Evolutionary conservation across 441 rosid species (phyloP).

Genomic region (Euphorbia schlechtendalii): DNA sequence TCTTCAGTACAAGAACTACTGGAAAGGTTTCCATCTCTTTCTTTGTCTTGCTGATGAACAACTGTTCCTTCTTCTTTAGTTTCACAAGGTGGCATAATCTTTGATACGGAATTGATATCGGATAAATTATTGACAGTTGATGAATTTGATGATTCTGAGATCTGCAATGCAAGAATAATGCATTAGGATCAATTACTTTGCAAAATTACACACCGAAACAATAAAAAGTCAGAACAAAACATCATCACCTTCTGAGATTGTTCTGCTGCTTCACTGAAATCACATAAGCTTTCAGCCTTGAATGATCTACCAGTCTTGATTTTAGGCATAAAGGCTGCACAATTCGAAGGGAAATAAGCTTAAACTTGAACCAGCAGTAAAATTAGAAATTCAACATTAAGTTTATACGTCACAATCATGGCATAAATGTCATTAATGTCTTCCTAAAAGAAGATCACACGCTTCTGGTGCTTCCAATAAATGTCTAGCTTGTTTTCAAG

Average conservation of each 20-base stretch:
- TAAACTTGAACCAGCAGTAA: neutral
- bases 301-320: conserved; percentile 71
- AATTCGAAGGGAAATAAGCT: neutral
- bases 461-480: too few relatives aligned
- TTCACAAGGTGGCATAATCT: conserved; percentile 13
- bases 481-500: too few relatives aligned
- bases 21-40: conserved; percentile 12
- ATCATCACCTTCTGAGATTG: conserved; percentile 39
- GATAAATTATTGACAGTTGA: conserved; percentile 14
- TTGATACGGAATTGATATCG: too few relatives aligned
- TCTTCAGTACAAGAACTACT: conserved; percentile 19
- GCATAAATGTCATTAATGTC: too few relatives aligned
- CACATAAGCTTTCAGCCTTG: conserved; percentile 63
- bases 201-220: neutral
- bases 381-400: neutral
- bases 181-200: neutral
- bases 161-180: conserved; percentile 26
- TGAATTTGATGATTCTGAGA: conserved; percentile 30
- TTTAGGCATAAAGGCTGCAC: conserved; percentile 79
- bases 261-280: conserved; percentile 69
- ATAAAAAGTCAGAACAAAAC: neutral
- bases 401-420: neutral
- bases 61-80: conserved; percentile 23
- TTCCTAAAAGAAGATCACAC: too few relatives aligned
- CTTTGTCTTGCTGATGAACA: conserved; percentile 21